Base-by-base conservation (phyloP, 495 filamentous ascomycete species). In the Aspergillus heteromorphus region DNA sequence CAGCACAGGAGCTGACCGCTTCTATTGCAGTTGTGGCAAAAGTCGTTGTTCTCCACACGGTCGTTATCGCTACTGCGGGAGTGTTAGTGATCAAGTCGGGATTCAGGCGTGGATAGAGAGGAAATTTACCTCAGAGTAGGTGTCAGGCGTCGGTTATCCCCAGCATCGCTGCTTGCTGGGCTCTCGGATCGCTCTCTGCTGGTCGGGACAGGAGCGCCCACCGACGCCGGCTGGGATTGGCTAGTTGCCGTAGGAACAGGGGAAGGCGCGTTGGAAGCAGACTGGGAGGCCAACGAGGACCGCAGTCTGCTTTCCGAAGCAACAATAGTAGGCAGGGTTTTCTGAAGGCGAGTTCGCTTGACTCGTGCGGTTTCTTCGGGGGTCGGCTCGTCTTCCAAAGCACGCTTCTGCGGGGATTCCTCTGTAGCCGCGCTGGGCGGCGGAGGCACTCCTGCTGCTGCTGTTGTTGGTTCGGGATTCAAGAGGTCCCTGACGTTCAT, bases 1-100 rank as follows among this genome's bases (percentile, higher is more conserved):
- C 93, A 98, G 72, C 92, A 96, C 53, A 97, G 73, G 21, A 98
- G 75, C 49, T 86, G 78, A n/a, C 93, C 93, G 49, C 81, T 85
- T 38, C 84, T 83, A 59, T 85, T 82, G 70, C 93, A 98, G 9
- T 89, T 79, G 45, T 81, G 79, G 71, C 93, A 98, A 61, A 85
- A 83, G 60, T 98, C 93, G 58, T 90, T 87, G 65, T 96, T 96
- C 45, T 95, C 87, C 4, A 61, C 56, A 6, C 55, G 59, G 16
- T 73, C 68, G 45, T 68, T 61, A 29, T 53, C 53, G 49, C 56
- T 57, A 51, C 54, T 60, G 55, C 60, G 49, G 30, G 19, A 42
- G 17, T 56, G 52, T 45, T 25, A 36, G 36, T 41, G 21, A 23
- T 20, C 16, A 16, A 18, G 11, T 14, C 19, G 45, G 17, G 14